Percentiles rank a stretch among this genome's conserved stretches.
Conservation (phyloP, 2,329 filamentous ascomycete species). For the Colletotrichum australisinense region DNA sequence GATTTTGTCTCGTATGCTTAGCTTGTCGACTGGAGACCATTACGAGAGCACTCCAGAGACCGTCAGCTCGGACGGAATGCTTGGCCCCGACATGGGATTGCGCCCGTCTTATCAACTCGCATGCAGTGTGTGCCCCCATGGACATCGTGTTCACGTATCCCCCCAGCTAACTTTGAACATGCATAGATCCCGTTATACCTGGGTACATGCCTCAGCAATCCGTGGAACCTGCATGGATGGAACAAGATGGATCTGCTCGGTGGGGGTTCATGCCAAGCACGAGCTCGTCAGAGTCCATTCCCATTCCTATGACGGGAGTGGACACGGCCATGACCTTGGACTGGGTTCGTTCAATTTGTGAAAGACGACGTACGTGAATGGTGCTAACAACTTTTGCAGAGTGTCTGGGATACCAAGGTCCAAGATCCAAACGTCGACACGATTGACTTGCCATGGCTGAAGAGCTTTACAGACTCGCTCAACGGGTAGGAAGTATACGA, state of each 20-base stretch:
- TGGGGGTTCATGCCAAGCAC: neutral
- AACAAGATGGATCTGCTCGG: neutral
- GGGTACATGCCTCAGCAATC: neutral
- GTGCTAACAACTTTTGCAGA: slow-evolving; percentile 21
- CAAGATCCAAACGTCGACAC: slow-evolving; percentile 33
- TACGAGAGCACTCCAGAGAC: slow-evolving; percentile 40
- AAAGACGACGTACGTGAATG: neutral
- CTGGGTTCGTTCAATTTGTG: slow-evolving; percentile 25
- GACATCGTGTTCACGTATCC: neutral
- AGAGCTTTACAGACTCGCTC: neutral
- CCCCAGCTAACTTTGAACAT: neutral
- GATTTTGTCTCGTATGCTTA: slow-evolving; percentile 46
- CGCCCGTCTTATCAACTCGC: slow-evolving; percentile 32
- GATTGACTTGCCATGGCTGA: neutral
- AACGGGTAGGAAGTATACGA: neutral
- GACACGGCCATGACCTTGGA: slow-evolving; percentile 16
- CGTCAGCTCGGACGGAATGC: neutral
- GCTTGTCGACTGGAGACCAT: slow-evolving; percentile 39
- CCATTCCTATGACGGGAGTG: neutral
- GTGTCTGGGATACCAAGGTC: slow-evolving; percentile 41
- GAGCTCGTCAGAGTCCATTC: neutral
- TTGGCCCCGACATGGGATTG: neutral
- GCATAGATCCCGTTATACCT: neutral
- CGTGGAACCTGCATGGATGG: neutral
- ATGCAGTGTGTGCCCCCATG: slow-evolving; percentile 3